Evolutionary conservation across 2,329 filamentous ascomycete genomes (phyloP).

Genomic region (Celoporthe dispersa): DNA sequence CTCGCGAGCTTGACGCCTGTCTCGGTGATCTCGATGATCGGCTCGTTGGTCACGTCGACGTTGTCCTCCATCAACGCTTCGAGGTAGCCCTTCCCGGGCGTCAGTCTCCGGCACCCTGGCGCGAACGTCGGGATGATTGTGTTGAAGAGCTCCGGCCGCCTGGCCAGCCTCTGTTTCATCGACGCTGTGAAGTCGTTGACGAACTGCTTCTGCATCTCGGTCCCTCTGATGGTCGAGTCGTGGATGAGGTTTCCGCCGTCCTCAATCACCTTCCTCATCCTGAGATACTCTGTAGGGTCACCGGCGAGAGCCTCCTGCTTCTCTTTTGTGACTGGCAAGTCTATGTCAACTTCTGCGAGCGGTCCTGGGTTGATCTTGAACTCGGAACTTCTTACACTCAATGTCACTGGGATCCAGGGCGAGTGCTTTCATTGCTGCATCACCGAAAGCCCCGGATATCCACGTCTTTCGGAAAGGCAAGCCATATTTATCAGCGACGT

Average conservation of each 20-base stretch:
- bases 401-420: conserved; percentile 45
- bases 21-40: conserved; percentile 41
- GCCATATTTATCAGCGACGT: not conserved
- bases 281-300: conserved; percentile 44
- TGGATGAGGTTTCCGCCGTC: conserved; percentile 48
- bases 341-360: conserved; percentile 1
- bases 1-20: conserved; percentile 39
- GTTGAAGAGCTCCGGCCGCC: conserved; percentile 49
- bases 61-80: conserved; percentile 48
- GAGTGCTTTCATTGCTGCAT: conserved; percentile 47
- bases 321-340: conserved; percentile 42
- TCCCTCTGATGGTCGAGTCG: conserved; percentile 44
- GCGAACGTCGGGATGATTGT: conserved; percentile 49
- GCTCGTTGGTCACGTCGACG: conserved; percentile 44
- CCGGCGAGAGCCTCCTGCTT: conserved; percentile 43
- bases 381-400: conserved; percentile 42
- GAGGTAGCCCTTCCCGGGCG: conserved; percentile 51
- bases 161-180: conserved; percentile 47
- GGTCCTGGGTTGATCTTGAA: not conserved
- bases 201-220: conserved; percentile 41
- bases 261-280: conserved; percentile 51
- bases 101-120: conserved; percentile 50
- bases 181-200: conserved; percentile 39
- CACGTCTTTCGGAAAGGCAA: conserved; percentile 42
- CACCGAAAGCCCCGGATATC: conserved; percentile 52